phyloP scores from a whole-genome alignment of 1,284 basidiomycete genomes.

The Sporisorium reilianum region DNA sequence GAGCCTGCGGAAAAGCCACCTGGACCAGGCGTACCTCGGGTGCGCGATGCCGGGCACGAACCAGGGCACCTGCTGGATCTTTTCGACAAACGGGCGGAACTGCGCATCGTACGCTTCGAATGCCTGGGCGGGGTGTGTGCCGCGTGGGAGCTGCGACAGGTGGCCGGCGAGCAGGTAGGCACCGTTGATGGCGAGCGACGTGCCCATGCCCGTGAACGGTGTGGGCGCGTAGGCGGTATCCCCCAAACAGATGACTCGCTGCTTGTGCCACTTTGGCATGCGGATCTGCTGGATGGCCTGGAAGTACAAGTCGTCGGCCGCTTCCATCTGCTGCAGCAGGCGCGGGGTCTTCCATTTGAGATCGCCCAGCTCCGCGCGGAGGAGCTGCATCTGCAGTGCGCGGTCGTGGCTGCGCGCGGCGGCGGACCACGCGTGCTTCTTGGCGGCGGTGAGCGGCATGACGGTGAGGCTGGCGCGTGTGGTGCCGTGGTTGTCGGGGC shows the following conservation, averaged over 20 bases:
- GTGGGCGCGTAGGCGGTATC: slow-evolving; percentile 56
- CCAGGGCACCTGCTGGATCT: slow-evolving; percentile 41
- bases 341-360: slow-evolving; percentile 33
- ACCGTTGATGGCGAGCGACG: slow-evolving; percentile 45
- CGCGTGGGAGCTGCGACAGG: slow-evolving; percentile 26
- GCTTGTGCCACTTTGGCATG: slow-evolving; percentile 38
- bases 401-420: slow-evolving; percentile 19
- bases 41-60: slow-evolving; percentile 34
- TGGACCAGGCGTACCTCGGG: slow-evolving; percentile 10
- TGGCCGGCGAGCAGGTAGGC: slow-evolving; percentile 52
- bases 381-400: slow-evolving; percentile 32
- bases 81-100: slow-evolving; percentile 40
- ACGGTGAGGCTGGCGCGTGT: slow-evolving; percentile 22
- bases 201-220: slow-evolving; percentile 54
- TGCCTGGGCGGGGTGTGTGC: slow-evolving; percentile 18
- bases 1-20: slow-evolving; percentile 15
- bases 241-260: slow-evolving; percentile 50
- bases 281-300: slow-evolving; percentile 48
- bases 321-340: slow-evolving; percentile 30
- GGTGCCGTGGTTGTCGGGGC: slow-evolving; percentile 52
- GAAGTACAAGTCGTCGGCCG: slow-evolving; percentile 49
- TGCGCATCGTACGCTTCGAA: slow-evolving; percentile 40
- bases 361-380: slow-evolving; percentile 25
- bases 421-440: slow-evolving; percentile 25
- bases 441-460: slow-evolving; percentile 17